Percentiles rank a stretch among this genome's conserved stretches.
These are phyloP conservation scores for Globisporangium apiculatum DNA, from an alignment of 352 stramenopile species.

Conservation along the genomic window DNA sequence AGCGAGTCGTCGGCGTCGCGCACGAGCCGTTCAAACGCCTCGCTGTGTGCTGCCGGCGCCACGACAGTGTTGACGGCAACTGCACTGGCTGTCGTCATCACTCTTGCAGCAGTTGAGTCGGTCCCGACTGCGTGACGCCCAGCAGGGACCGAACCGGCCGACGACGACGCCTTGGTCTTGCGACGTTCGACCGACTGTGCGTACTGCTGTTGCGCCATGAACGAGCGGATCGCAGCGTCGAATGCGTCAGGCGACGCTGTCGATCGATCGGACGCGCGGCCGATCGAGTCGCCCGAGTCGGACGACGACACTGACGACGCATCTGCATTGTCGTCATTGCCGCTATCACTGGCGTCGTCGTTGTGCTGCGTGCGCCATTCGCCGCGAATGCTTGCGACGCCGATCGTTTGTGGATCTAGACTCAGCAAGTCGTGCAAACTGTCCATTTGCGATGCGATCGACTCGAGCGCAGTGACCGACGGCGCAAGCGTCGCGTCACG, in stretches of 20 bases:
- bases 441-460: background rate
- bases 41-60: conserved; percentile 4
- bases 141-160: too few relatives aligned
- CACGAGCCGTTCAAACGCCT: conserved; percentile 34
- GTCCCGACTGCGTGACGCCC: too few relatives aligned
- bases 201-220: conserved; percentile 9
- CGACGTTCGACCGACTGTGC: background rate
- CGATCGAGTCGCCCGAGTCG: too few relatives aligned
- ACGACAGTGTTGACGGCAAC: background rate
- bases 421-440: background rate
- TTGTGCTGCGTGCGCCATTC: conserved; percentile 21
- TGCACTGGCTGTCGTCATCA: background rate
- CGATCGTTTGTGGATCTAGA: conserved; percentile 41
- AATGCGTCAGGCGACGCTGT: background rate
- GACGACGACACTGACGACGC: too few relatives aligned
- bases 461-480: background rate
- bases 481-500: background rate
- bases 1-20: conserved; percentile 63
- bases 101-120: too few relatives aligned
- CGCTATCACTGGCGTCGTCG: background rate
- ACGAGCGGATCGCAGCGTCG: conserved; percentile 3
- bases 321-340: background rate
- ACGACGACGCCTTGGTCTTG: background rate
- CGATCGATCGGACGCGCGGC: too few relatives aligned
- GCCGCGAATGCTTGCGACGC: conserved; percentile 40